Evolutionary conservation across 371 early-diverging fungal genomes (phyloP).

Genomic region (Choanephora cucurbitarum): DNA sequence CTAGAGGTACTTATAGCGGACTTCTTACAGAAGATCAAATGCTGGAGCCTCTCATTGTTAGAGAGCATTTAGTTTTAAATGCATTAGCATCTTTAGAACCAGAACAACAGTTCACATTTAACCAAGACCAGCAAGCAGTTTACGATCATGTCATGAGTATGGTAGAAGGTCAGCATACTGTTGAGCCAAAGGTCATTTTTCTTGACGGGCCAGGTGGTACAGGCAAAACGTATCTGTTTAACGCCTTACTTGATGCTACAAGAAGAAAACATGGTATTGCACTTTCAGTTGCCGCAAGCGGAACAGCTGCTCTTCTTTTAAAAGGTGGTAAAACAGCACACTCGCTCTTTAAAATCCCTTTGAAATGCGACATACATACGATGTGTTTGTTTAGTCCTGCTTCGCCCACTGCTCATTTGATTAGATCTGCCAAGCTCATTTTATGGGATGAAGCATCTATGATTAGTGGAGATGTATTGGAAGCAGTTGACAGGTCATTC

Average conservation of each 20-base stretch:
- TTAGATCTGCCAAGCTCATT: slow-evolving; percentile 19
- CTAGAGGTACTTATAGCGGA: neutral
- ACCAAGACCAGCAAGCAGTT: slow-evolving; percentile 1
- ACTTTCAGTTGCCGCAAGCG: slow-evolving; percentile 22
- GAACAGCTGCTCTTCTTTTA: slow-evolving; percentile 34
- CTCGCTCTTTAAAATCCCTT: slow-evolving; percentile 26
- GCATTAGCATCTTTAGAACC: neutral
- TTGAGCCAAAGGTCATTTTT: slow-evolving; percentile 1
- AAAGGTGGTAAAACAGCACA: slow-evolving; percentile 32
- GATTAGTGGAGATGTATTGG: slow-evolving; percentile 18
- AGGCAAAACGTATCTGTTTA: slow-evolving; percentile 12
- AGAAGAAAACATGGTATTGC: slow-evolving; percentile 4
- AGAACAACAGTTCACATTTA: neutral
- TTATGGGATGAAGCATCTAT: slow-evolving; percentile 42
- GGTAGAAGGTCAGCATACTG: neutral
- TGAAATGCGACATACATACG: slow-evolving; percentile 11
- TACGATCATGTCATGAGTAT: neutral
- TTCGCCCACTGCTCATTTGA: slow-evolving; percentile 8
- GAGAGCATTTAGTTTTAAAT: neutral
- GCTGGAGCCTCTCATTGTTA: neutral
- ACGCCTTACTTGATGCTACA: slow-evolving; percentile 1
- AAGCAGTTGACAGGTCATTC: slow-evolving; percentile 28
- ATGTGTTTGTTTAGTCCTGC: slow-evolving; percentile 15
- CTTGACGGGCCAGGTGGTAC: slow-evolving; percentile 27
- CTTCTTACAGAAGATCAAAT: neutral